phyloP scores from a whole-genome alignment of 1,139 yeast genomes.

The Candida albicans region DNA sequence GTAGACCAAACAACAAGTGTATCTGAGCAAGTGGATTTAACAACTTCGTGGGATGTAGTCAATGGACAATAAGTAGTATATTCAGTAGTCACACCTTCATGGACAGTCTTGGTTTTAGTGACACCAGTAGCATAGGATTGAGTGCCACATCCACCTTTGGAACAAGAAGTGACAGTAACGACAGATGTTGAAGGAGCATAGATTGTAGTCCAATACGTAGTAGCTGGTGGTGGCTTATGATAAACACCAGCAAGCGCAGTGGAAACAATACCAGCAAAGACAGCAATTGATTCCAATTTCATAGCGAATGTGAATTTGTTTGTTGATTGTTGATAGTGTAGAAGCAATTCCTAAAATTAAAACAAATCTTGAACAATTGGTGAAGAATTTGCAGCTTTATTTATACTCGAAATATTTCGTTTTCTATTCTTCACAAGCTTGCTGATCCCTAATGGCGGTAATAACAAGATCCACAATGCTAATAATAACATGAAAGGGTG shows the following conservation, averaged over 20 bases:
- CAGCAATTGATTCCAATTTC: conserved; percentile 1
- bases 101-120: conserved; percentile 3
- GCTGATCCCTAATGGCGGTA: no score
- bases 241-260: background rate
- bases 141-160: conserved; percentile 16
- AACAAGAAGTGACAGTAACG: conserved; percentile 26
- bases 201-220: conserved; percentile 3
- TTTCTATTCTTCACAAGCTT: no score
- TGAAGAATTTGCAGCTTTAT: no score
- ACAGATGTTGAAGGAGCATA: conserved; percentile 15
- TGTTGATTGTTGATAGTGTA: background rate
- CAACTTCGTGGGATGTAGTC: conserved; percentile 11
- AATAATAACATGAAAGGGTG: no score
- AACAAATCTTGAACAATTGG: no score
- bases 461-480: no score
- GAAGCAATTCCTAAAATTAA: no score
- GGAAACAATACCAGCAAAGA: background rate
- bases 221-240: background rate
- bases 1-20: conserved; percentile 1
- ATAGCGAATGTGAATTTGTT: background rate
- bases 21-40: background rate
- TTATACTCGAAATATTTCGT: no score
- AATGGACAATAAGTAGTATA: conserved; percentile 30
- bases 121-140: conserved; percentile 32
- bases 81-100: conserved; percentile 14